Evolutionary conservation across 2,329 filamentous ascomycete species (phyloP).

Genomic region (Calonectria crousiana): DNA sequence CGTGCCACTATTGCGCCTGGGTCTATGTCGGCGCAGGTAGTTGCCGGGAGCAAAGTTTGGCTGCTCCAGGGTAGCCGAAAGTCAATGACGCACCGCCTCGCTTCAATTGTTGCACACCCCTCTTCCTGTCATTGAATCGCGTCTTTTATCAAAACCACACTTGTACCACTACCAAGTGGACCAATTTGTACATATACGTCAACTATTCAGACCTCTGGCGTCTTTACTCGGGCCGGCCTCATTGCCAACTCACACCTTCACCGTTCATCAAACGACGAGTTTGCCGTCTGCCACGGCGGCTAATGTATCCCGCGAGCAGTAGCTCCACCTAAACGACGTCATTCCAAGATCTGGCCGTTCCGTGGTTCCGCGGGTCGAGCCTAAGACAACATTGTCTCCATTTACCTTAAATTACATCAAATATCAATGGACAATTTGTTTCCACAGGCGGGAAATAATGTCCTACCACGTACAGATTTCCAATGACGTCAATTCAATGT

Average conservation of each 20-base stretch:
- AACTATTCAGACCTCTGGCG: background rate
- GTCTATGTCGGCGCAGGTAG: background rate
- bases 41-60: background rate
- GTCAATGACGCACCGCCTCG: background rate
- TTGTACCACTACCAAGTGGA: background rate
- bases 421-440: background rate
- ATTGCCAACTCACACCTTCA: background rate
- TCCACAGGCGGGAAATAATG: background rate
- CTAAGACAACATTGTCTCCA: conserved; percentile 8
- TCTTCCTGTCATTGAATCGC: background rate
- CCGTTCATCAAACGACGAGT: background rate
- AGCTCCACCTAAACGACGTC: conserved; percentile 11
- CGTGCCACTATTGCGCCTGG: background rate
- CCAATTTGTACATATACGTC: background rate
- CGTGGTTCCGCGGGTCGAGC: background rate
- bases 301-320: background rate
- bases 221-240: background rate
- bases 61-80: conserved; percentile 2
- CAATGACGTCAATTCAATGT: conserved; percentile 17
- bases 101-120: background rate
- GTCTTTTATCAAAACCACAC: background rate
- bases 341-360: background rate
- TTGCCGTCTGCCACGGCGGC: background rate
- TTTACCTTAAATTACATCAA: background rate
- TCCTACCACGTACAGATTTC: background rate